phyloP scores from a whole-genome alignment of 2,329 filamentous ascomycete species.

The Neopestalotiopsis rosae region DNA sequence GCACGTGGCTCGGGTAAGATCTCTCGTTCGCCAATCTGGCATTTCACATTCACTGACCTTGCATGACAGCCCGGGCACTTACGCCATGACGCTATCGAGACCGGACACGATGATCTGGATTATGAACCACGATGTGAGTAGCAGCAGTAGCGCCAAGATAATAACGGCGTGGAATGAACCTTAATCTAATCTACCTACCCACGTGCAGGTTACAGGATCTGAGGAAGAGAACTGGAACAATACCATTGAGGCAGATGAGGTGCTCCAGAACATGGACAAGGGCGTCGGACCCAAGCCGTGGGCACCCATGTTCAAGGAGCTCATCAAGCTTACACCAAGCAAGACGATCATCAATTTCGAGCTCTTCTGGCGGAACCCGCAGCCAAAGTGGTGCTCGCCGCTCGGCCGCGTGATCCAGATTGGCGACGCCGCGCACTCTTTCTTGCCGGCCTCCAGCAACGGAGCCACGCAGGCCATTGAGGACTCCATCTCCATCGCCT shows the following conservation, averaged over 20 bases:
- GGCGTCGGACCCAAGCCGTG: slow-evolving; percentile 36
- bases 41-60: slow-evolving; percentile 31
- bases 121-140: slow-evolving; percentile 42
- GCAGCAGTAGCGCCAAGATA: slow-evolving; percentile 15
- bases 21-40: slow-evolving; percentile 35
- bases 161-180: neutral
- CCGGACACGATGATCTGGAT: slow-evolving; percentile 43
- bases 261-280: slow-evolving; percentile 42
- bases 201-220: slow-evolving; percentile 34
- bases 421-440: slow-evolving; percentile 47
- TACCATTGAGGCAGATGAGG: slow-evolving; percentile 40
- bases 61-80: slow-evolving; percentile 44
- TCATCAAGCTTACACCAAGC: slow-evolving; percentile 37
- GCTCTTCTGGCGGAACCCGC: slow-evolving; percentile 46
- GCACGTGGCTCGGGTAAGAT: slow-evolving; percentile 51
- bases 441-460: slow-evolving; percentile 46
- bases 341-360: slow-evolving; percentile 44
- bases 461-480: slow-evolving; percentile 49
- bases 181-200: neutral
- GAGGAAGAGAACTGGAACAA: slow-evolving; percentile 43
- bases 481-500: slow-evolving; percentile 43
- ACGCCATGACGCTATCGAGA: slow-evolving; percentile 39
- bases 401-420: slow-evolving; percentile 41
- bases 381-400: slow-evolving; percentile 42
- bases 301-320: slow-evolving; percentile 40